Percentiles rank a stretch among this genome's conserved stretches.
Evolutionary conservation across 768 basidiomycete species (phyloP).

Genomic region (Ramaria sp.): DNA sequence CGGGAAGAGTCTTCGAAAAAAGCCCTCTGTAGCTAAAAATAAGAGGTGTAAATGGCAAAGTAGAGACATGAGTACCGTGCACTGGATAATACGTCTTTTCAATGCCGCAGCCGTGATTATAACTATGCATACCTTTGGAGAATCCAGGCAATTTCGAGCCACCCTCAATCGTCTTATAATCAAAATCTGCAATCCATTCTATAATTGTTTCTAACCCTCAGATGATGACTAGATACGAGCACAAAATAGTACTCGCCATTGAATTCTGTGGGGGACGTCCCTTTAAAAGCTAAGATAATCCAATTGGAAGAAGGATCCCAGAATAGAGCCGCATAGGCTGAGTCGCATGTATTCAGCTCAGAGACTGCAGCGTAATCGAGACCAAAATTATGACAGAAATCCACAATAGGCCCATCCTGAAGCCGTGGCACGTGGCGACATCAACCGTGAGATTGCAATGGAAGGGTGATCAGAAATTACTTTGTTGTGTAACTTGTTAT

Average conservation of each 20-base stretch:
- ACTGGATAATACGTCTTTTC: neutral
- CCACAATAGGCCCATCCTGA: neutral
- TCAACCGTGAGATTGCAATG: neutral
- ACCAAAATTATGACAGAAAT: neutral
- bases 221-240: neutral
- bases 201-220: neutral
- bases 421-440: neutral
- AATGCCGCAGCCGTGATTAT: neutral
- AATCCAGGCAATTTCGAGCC: slow-evolving; percentile 8
- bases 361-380: slow-evolving; percentile 10
- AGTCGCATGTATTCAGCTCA: slow-evolving; percentile 12
- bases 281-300: slow-evolving; percentile 15
- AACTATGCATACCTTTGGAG: neutral
- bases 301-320: slow-evolving; percentile 14
- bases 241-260: slow-evolving; percentile 2
- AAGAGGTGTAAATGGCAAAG: neutral
- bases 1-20: neutral
- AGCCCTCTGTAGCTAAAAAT: neutral
- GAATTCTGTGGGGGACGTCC: slow-evolving; percentile 11
- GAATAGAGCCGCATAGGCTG: slow-evolving; percentile 14
- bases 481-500: no score
- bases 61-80: neutral
- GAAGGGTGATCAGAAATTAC: no score
- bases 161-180: slow-evolving; percentile 2
- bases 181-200: slow-evolving; percentile 14